These are phyloP conservation scores for Gelatoporia subvermispora DNA, from an alignment of 768 basidiomycete genomes.

Conservation along the genomic window DNA sequence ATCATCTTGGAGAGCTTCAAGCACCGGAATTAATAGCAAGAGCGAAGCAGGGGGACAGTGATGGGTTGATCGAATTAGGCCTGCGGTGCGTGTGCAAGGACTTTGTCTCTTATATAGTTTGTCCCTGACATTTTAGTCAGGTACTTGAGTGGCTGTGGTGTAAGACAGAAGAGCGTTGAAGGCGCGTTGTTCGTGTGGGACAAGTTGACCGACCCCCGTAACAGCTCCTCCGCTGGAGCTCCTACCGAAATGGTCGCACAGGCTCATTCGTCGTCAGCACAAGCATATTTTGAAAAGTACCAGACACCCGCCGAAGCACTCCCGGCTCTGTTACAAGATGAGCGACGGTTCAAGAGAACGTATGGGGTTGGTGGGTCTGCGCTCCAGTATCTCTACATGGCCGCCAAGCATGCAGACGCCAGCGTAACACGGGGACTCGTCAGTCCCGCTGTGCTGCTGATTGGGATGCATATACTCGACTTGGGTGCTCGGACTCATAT, in stretches of 20 bases:
- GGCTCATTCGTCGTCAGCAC: slow-evolving; percentile 1
- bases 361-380: background rate
- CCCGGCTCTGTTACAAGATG: background rate
- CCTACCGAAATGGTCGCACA: background rate
- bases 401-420: slow-evolving; percentile 6
- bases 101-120: background rate
- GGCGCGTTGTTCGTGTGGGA: background rate
- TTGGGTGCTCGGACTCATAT: background rate
- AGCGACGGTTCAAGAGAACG: background rate
- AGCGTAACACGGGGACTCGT: slow-evolving; percentile 7
- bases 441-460: slow-evolving; percentile 3
- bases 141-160: slow-evolving; percentile 1
- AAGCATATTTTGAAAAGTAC: background rate
- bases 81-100: background rate
- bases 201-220: background rate
- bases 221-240: background rate
- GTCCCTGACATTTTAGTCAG: background rate
- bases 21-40: background rate
- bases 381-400: slow-evolving; percentile 1
- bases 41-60: background rate
- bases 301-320: background rate
- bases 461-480: slow-evolving; percentile 1
- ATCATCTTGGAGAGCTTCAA: background rate
- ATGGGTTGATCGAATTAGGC: background rate
- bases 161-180: background rate